Base-by-base conservation (phyloP, 2,329 filamentous ascomycete genomes). In the Calonectria honghensis region DNA sequence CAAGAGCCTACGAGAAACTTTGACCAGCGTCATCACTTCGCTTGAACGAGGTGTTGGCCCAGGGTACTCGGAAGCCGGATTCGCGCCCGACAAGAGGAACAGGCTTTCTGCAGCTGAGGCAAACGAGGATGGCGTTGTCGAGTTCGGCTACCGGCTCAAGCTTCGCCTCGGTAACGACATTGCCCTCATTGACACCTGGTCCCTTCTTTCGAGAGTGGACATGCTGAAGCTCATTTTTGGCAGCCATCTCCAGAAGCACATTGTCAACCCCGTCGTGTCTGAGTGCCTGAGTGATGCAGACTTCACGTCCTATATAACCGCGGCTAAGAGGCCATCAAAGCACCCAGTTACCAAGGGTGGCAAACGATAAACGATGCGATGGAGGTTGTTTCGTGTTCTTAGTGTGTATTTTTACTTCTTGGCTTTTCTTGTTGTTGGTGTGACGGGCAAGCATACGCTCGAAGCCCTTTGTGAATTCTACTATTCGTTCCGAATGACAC, bases 1-100 rank as follows among this genome's bases (percentile, higher is more conserved):
- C 18, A 85, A 86, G 31, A 85, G 88, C 37, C 82, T 90, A 24
- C 88, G 89, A 41, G 84, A 87, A 35, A 87, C 84, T 27, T 88
- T 91, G 45, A 82, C 84, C 57, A 90, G 89, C 79, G 88, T 91
- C 61, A 85, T 90, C 54, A 91, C 89, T 0, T 91, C 89, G 2
- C 84, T 91, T 2, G 89, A 91, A 79, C 86, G 86, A 3, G 88
- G 89, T 51, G 88, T 89, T 51, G 90, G 90, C 0, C 90, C 90
- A 0, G 88, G 86, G 41, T 91, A 90, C 78, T 90, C 89, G 9
- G 89, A 87, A 1, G 88, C 89, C 2, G 70, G 85, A 78, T 81
- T 84, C 80, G 45, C 85, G 72, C 84, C 84, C 7, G 84, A 84
- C 31, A 84, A 82, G 50, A 87, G 88, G 72, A 86, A 87, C 2